Base-by-base conservation (phyloP, 2,329 filamentous ascomycete species). In the Epichloe gansuensis region DNA sequence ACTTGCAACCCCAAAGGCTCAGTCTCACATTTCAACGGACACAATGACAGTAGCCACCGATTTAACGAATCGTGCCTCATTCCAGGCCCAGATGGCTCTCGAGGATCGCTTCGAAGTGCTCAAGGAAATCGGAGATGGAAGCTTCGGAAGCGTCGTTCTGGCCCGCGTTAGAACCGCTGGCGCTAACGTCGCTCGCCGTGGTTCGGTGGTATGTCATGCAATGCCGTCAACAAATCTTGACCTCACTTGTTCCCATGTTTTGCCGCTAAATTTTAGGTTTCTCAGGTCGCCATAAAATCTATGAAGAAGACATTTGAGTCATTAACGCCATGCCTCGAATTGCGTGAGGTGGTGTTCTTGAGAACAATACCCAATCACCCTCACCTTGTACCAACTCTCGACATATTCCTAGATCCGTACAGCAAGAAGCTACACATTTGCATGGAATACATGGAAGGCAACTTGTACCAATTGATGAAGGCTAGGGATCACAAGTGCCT, bases 391-490 rank as follows among this genome's bases (percentile, higher is more conserved):
- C 93, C 93, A 38, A 91, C 93, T 5, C 80, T 97, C 59, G 93
- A 98, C 71, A 98, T 98, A 64, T 98, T 98, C 71, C 82, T 98
- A 63, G 93, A 98, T 65, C 93, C 93, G 0, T 87, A 89, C 67
- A 95, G 81, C 72, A 94, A 91, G 73, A 95, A 96, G 72, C 82
- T 98, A 45, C 93, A 98, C 70, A 98, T 98, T 60, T 85, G 82
- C 65, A 98, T 98, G 93, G 93, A 98, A 73, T 96, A 95, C 71
- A 98, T 98, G 93, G 93, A 98, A 67, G 93, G 93, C 49, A 98
- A 98, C 69, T 78, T 98, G 1, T 98, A 98, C 69, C 93, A 98
- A 70, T 73, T 98, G 57, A 98, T 98, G 93, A 98, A 98, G 74
- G 86, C 93, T 50, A 83, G 93, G 55, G 93, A 98, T 61, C 91